Percentiles rank a stretch among this genome's conserved stretches.
These are phyloP conservation scores for Suhomyces coccinellae DNA, from an alignment of 1,139 yeast species.

Conservation along the genomic window DNA sequence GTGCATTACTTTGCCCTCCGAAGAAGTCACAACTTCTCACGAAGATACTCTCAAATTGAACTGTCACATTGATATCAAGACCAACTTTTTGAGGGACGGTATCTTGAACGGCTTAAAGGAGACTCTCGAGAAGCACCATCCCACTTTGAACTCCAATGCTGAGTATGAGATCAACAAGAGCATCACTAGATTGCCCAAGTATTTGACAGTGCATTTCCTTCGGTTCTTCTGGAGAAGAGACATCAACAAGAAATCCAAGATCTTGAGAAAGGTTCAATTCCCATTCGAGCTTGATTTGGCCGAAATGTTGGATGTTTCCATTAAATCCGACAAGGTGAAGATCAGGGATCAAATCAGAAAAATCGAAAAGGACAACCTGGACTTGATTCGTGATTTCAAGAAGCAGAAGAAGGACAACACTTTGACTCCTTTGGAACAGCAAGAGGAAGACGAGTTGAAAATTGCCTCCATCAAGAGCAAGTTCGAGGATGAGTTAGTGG, in stretches of 20 bases:
- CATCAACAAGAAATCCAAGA: slow-evolving; percentile 86
- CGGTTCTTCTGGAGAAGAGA: slow-evolving; percentile 96
- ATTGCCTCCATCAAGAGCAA: slow-evolving; percentile 45
- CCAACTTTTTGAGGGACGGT: slow-evolving; percentile 90
- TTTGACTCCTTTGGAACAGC: slow-evolving; percentile 41
- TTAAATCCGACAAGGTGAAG: slow-evolving; percentile 64
- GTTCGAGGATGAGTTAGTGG: slow-evolving; percentile 43
- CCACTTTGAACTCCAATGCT: slow-evolving; percentile 67
- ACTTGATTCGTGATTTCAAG: slow-evolving; percentile 72
- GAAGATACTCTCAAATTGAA: slow-evolving; percentile 70
- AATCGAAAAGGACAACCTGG: slow-evolving; percentile 74
- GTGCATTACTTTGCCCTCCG: slow-evolving; percentile 60
- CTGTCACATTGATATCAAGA: slow-evolving; percentile 83
- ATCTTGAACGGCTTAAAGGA: slow-evolving; percentile 73
- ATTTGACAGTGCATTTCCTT: slow-evolving; percentile 86
- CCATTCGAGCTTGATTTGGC: slow-evolving; percentile 90
- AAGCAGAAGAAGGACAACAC: slow-evolving; percentile 55
- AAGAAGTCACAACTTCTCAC: slow-evolving; percentile 44
- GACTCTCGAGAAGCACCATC: slow-evolving; percentile 73
- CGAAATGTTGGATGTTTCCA: slow-evolving; percentile 77
- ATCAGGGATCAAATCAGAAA: slow-evolving; percentile 77
- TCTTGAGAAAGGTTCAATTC: slow-evolving; percentile 88
- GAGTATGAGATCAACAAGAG: slow-evolving; percentile 66
- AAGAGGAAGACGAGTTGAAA: slow-evolving; percentile 51
- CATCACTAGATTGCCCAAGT: slow-evolving; percentile 81